A percentile compares a stretch with the other conserved stretches of the same genome.
Conservation (phyloP, 2,329 filamentous ascomycete species). For the Cordyceps fumosorosea region DNA sequence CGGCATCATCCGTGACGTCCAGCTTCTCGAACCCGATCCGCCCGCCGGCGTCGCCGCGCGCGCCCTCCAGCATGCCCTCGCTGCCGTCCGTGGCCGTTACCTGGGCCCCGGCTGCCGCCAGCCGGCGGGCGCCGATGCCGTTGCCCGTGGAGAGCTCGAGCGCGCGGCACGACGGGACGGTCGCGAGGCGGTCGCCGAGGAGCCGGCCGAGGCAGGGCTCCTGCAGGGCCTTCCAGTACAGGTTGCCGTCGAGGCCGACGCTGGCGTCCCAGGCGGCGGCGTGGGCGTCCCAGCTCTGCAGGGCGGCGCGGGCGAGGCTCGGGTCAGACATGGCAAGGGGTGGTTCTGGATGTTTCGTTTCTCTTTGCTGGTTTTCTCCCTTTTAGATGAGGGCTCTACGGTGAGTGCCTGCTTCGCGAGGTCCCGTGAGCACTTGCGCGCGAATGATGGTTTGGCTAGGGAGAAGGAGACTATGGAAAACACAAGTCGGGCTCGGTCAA, state of each 20-base stretch:
- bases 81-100: constrained; percentile 41
- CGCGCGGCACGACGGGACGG: constrained; percentile 21
- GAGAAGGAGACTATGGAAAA: neutral
- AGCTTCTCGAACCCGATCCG: constrained; percentile 27
- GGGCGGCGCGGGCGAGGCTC: constrained; percentile 12
- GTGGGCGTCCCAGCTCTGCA: constrained; percentile 34
- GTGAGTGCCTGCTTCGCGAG: neutral
- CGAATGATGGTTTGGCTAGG: too few species aligned
- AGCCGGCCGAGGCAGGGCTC: constrained; percentile 34
- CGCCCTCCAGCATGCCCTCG: constrained; percentile 30
- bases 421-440: neutral
- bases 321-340: neutral
- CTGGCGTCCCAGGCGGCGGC: constrained; percentile 36
- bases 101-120: constrained; percentile 26
- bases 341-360: neutral
- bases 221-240: constrained; percentile 37
- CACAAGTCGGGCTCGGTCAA: neutral
- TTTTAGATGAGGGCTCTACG: too few species aligned
- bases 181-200: constrained; percentile 18
- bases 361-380: too few species aligned
- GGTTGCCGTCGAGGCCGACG: constrained; percentile 35
- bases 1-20: constrained; percentile 31
- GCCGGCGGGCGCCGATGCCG: constrained; percentile 39
- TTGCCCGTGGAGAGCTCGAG: constrained; percentile 46
- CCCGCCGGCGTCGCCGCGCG: constrained; percentile 9